A percentile compares a stretch with the other conserved stretches of the same genome.
phyloP scores from a whole-genome alignment of 208 protist species.

The Leishmania major region DNA sequence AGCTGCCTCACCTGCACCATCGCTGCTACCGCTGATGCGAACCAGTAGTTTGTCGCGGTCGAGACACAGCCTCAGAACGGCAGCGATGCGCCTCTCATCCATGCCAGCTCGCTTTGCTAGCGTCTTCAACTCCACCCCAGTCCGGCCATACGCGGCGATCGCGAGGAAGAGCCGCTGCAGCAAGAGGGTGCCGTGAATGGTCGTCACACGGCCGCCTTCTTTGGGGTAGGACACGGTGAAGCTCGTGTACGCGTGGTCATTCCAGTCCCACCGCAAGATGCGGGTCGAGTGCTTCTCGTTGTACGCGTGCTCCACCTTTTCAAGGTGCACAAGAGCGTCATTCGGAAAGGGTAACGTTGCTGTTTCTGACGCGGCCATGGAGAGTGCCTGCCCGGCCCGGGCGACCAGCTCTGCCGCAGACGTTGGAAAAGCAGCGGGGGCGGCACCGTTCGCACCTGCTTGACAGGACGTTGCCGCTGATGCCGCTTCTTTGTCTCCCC shows the following conservation, averaged over 20 bases:
- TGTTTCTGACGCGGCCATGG: background rate
- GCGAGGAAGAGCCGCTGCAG: conserved; percentile 45
- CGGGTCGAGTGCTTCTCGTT: conserved; percentile 10
- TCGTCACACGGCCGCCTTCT: conserved; percentile 21
- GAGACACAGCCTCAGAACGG: conserved; percentile 19
- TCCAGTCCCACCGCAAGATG: conserved; percentile 40
- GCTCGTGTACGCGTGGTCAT: conserved; percentile 24
- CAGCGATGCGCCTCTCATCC: conserved; percentile 4
- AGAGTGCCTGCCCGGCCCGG: conserved; percentile 3
- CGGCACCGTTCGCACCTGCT: background rate
- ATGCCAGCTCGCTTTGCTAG: conserved; percentile 37
- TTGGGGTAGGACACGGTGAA: conserved; percentile 41
- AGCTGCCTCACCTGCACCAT: conserved; percentile 14
- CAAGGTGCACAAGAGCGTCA: conserved; percentile 23
- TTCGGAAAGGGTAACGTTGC: conserved; percentile 36
- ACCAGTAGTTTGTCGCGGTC: conserved; percentile 32
- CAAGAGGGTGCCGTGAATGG: conserved; percentile 39
- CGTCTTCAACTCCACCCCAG: conserved; percentile 24
- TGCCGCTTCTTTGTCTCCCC: conserved; percentile 17
- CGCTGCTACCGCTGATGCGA: background rate
- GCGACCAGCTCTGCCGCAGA: conserved; percentile 10
- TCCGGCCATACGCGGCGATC: conserved; percentile 30
- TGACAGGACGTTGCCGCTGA: background rate
- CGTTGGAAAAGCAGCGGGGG: background rate
- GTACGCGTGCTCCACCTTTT: conserved; percentile 25